Evolutionary conservation across 2,329 filamentous ascomycete genomes (phyloP).

Genomic region (Diaporthe sp.): DNA sequence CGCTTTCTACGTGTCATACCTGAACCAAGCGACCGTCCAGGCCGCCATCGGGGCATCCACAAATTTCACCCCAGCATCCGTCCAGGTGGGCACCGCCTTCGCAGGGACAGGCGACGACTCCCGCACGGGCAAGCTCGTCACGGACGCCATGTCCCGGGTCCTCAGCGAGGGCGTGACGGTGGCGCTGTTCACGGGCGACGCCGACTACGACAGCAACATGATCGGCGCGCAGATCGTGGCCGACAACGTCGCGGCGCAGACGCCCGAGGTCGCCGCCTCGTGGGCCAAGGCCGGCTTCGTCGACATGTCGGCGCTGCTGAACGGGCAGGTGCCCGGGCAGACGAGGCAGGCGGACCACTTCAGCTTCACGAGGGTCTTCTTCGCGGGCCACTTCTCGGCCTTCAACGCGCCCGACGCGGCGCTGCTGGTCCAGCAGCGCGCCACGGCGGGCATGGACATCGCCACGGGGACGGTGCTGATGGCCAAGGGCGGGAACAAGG

Average conservation of each 20-base stretch:
- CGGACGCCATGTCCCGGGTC: conserved; percentile 60
- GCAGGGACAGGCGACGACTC: conserved; percentile 47
- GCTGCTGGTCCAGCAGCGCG: conserved; percentile 64
- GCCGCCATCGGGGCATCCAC: conserved; percentile 69
- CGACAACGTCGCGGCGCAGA: conserved; percentile 63
- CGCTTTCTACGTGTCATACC: not conserved
- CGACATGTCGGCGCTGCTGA: conserved; percentile 74
- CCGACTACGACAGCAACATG: conserved; percentile 67
- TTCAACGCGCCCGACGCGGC: conserved; percentile 62
- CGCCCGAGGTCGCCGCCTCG: conserved; percentile 45
- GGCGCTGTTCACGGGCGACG: conserved; percentile 68
- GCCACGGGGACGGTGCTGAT: conserved; percentile 54
- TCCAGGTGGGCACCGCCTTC: conserved; percentile 60
- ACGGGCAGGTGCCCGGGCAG: conserved; percentile 68
- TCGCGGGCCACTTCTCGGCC: conserved; percentile 67
- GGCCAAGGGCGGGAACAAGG: not conserved
- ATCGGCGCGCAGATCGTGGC: conserved; percentile 59
- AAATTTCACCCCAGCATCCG: conserved; percentile 65
- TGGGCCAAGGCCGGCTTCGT: conserved; percentile 74
- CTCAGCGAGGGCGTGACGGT: conserved; percentile 69
- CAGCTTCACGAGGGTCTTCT: conserved; percentile 68
- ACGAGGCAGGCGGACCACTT: conserved; percentile 77
- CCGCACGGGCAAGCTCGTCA: conserved; percentile 49
- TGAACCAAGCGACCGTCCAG: conserved; percentile 61
- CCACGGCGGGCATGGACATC: conserved; percentile 61